phyloP scores from a whole-genome alignment of 2,329 filamentous ascomycete genomes.

The Metarhizium sp. region DNA sequence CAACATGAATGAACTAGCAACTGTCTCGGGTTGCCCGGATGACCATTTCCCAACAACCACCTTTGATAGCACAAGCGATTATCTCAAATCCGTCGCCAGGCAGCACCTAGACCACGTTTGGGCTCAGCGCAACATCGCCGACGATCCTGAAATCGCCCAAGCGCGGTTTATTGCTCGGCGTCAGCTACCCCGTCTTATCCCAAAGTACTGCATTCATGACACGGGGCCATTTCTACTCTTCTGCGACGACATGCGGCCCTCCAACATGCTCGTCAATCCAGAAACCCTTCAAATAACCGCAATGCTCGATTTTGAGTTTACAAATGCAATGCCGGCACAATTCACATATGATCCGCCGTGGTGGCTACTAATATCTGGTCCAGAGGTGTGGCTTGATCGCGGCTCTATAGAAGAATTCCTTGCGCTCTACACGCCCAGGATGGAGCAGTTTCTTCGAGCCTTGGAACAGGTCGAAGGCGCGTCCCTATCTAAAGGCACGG shows the following conservation, averaged over 20 bases:
- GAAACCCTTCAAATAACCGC: slow-evolving; percentile 25
- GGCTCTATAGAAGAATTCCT: slow-evolving; percentile 13
- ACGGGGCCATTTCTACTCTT: slow-evolving; percentile 27
- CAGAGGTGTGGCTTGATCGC: slow-evolving; percentile 15
- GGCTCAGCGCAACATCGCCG: slow-evolving; percentile 22
- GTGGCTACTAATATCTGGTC: slow-evolving; percentile 25
- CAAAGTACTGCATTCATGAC: slow-evolving; percentile 19
- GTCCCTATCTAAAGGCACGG: neutral
- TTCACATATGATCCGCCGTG: slow-evolving; percentile 27
- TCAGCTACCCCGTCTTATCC: slow-evolving; percentile 21
- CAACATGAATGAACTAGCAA: slow-evolving; percentile 28
- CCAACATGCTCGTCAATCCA: slow-evolving; percentile 29
- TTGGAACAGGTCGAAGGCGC: slow-evolving; percentile 19
- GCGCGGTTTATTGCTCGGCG: slow-evolving; percentile 23
- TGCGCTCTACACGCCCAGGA: slow-evolving; percentile 18
- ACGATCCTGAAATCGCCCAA: slow-evolving; percentile 16
- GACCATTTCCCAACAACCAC: slow-evolving; percentile 17
- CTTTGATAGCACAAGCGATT: slow-evolving; percentile 22
- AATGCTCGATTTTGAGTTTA: slow-evolving; percentile 30
- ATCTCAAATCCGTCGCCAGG: slow-evolving; percentile 17
- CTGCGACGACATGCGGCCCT: slow-evolving; percentile 27
- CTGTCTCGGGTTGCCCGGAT: slow-evolving; percentile 20
- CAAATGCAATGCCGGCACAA: slow-evolving; percentile 29
- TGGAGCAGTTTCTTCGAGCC: slow-evolving; percentile 27
- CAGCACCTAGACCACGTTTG: slow-evolving; percentile 18